phyloP scores from a whole-genome alignment of 306 rosid genomes.

The Rosa rugosa region DNA sequence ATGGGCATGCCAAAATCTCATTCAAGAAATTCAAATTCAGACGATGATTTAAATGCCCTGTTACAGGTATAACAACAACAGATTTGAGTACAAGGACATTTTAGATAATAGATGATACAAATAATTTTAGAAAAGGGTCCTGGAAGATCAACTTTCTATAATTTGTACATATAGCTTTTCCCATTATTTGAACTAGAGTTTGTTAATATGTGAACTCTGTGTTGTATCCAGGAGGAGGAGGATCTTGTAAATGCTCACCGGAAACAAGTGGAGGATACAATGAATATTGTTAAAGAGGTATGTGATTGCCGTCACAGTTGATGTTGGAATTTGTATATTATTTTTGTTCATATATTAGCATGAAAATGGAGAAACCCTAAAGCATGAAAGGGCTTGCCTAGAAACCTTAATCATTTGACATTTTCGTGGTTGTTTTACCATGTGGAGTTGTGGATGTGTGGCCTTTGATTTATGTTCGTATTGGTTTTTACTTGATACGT shows the following conservation, averaged over 20 bases:
- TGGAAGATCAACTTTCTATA: not conserved
- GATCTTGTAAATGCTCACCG: conserved; percentile 97
- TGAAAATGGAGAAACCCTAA: not conserved
- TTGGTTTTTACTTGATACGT: conserved; percentile 1
- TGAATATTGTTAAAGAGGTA: conserved; percentile 98
- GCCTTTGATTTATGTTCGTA: not conserved
- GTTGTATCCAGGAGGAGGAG: conserved; percentile 81
- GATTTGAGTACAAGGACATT: not conserved
- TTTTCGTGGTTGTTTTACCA: not conserved
- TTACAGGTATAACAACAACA: conserved; percentile 57
- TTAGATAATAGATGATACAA: not conserved
- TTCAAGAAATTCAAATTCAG: conserved; percentile 51
- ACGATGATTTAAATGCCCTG: conserved; percentile 82
- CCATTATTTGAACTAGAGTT: conserved; percentile 2
- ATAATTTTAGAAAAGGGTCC: not conserved
- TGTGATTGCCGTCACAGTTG: conserved; percentile 8
- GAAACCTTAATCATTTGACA: not conserved
- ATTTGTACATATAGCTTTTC: not conserved
- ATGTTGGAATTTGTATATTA: not conserved
- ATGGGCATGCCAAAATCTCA: conserved; percentile 66
- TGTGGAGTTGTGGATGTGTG: not conserved
- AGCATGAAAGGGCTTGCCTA: not conserved
- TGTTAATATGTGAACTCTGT: conserved; percentile 11
- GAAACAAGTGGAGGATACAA: conserved; percentile 95
- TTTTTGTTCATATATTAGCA: not conserved